Evolutionary conservation across 2,329 filamentous ascomycete genomes (phyloP), one percentile per base, ranked within the genome.

Genomic region (Pseudophaeomoniella oleicola): DNA sequence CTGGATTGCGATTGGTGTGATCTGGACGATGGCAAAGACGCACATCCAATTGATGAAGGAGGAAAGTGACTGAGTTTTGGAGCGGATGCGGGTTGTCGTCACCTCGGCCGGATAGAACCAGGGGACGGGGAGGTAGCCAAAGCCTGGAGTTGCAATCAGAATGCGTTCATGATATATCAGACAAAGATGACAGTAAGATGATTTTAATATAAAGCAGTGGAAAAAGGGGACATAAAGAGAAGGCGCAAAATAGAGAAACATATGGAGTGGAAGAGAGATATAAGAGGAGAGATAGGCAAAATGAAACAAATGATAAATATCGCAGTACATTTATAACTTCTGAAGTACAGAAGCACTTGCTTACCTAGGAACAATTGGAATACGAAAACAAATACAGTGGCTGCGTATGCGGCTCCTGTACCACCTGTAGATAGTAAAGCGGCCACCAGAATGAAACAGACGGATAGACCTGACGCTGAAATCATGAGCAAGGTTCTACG

Each of bases 91-190:
- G 0, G 59, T 61, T 2, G 60, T 62, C 2, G 50, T 55, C 9
- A 63, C 52, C 36, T 64, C 61, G 5, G 53, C 49, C 0, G 59
- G 59, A 38, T 62, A 63, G 41, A 57, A 62, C 60, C 60, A 64
- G 2, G 61, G 59, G 1, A 63, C 55, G 0, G 60, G 59, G 1
- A 65, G 47, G 52, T 55, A 64, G 0, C 60, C 57, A 12, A 64
- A 6, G 9, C 22, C 22, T 27, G 22, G n/a, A n/a, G n/a, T n/a
- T n/a, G n/a, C n/a, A n/a, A n/a, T n/a, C n/a, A n/a, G n/a, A n/a
- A n/a, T n/a, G n/a, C n/a, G n/a, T n/a, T n/a, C n/a, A n/a, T n/a
- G n/a, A n/a, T n/a, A n/a, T n/a, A n/a, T n/a, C n/a, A n/a, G n/a
- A n/a, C n/a, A n/a, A n/a, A n/a, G n/a, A n/a, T n/a, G n/a, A n/a